Evolutionary conservation across 1,284 basidiomycete genomes (phyloP).

Genomic region (Microbotryum intermedium): DNA sequence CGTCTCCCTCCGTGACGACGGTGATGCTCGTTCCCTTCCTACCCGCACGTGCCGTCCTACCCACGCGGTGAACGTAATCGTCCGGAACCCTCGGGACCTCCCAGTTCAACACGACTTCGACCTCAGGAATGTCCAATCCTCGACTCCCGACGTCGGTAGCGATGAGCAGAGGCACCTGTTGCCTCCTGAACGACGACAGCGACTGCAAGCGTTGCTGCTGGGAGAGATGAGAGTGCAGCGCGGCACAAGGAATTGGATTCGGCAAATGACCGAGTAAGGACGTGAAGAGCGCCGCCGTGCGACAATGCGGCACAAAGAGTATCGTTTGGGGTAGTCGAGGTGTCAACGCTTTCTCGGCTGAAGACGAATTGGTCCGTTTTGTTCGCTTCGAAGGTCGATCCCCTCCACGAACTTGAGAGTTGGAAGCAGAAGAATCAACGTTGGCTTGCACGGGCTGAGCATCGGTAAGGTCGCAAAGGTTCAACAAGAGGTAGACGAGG

Average conservation of each 20-base stretch:
- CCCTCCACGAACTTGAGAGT: background rate
- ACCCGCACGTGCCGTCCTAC: conserved; percentile 87
- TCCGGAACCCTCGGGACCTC: conserved; percentile 78
- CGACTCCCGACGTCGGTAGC: conserved; percentile 93
- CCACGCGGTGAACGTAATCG: conserved; percentile 54
- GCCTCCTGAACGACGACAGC: conserved; percentile 76
- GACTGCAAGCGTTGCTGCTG: conserved; percentile 80
- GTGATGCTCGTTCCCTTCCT: conserved; percentile 81
- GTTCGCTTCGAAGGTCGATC: conserved; percentile 12
- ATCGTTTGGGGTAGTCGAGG: conserved; percentile 70
- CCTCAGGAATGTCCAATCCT: conserved; percentile 92
- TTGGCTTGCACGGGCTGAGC: conserved; percentile 29
- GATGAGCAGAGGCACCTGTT: conserved; percentile 80
- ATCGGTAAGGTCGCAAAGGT: conserved; percentile 45
- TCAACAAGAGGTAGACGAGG: conserved; percentile 77
- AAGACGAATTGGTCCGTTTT: conserved; percentile 37
- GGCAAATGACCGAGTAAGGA: conserved; percentile 76
- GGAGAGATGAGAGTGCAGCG: conserved; percentile 85
- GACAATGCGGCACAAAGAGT: conserved; percentile 82
- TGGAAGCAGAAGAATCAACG: conserved; percentile 33
- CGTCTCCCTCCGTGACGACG: conserved; percentile 89
- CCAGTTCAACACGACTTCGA: conserved; percentile 98
- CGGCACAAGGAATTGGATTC: conserved; percentile 62
- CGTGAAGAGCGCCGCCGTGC: conserved; percentile 59
- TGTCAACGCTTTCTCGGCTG: conserved; percentile 46